A percentile compares a stretch with the other conserved stretches of the same genome.
These are phyloP conservation scores for Acanthamoeba divionensis DNA, from an alignment of 208 protist species.

Conservation along the genomic window DNA sequence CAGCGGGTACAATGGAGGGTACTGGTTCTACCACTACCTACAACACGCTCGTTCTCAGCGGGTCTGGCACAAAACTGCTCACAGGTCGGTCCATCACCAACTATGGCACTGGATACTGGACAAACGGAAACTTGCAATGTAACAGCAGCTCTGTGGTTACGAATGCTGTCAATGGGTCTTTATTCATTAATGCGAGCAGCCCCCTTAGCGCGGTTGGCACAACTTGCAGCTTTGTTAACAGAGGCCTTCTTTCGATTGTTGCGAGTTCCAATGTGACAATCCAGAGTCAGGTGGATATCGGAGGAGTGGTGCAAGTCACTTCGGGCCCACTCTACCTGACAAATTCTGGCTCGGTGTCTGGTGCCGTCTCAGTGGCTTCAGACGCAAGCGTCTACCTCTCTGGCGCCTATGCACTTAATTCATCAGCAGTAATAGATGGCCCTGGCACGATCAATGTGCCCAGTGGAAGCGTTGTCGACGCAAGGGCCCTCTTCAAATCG, in stretches of 20 bases:
- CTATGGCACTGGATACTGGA: slow-evolving; percentile 13
- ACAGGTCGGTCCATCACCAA: slow-evolving; percentile 12
- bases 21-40: slow-evolving; percentile 1
- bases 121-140: background rate
- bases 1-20: slow-evolving; percentile 4
- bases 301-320: background rate
- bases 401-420: background rate
- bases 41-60: slow-evolving; percentile 29
- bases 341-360: background rate
- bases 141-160: background rate
- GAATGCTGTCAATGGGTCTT: background rate
- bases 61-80: background rate
- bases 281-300: background rate
- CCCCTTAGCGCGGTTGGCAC: background rate
- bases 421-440: background rate
- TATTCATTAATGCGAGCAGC: slow-evolving; percentile 1
- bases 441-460: background rate
- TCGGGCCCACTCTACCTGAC: background rate
- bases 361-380: background rate
- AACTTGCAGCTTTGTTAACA: background rate
- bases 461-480: background rate
- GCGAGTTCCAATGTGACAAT: background rate
- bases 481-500: background rate
- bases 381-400: background rate
- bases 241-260: background rate